Conservation (phyloP, 805 yeast genomes). For the Blastobotrys americana region DNA sequence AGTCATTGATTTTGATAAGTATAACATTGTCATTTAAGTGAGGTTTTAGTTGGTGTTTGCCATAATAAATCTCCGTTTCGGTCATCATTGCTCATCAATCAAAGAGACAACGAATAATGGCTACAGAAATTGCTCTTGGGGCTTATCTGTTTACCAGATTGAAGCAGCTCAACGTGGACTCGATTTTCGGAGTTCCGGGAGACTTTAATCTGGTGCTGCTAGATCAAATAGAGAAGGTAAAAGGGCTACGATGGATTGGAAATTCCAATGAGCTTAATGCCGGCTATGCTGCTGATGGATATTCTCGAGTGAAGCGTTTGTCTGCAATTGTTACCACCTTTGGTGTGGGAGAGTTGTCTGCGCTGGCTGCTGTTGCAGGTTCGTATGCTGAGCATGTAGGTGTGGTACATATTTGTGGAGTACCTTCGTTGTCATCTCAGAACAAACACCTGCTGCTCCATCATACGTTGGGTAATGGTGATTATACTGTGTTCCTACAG, state of each 20-base stretch:
- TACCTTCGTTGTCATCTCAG: slow-evolving; percentile 70
- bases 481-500: slow-evolving; percentile 67
- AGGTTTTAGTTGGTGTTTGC: too few species aligned
- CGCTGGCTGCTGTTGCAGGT: slow-evolving; percentile 82
- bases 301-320: slow-evolving; percentile 72
- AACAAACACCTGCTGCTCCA: slow-evolving; percentile 66
- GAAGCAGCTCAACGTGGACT: slow-evolving; percentile 57
- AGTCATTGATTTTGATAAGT: too few species aligned
- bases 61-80: too few species aligned
- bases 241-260: slow-evolving; percentile 77
- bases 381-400: slow-evolving; percentile 88
- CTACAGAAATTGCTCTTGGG: slow-evolving; percentile 49
- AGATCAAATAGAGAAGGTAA: slow-evolving; percentile 55
- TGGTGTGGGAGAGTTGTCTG: slow-evolving; percentile 85
- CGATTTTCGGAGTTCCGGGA: slow-evolving; percentile 53
- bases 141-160: slow-evolving; percentile 72
- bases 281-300: slow-evolving; percentile 84
- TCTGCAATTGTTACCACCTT: slow-evolving; percentile 74
- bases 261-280: slow-evolving; percentile 88
- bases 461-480: slow-evolving; percentile 80
- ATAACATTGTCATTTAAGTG: too few species aligned
- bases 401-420: slow-evolving; percentile 76
- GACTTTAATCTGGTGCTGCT: slow-evolving; percentile 53
- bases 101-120: slow-evolving; percentile 6
- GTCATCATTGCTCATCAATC: neutral